Conservation (phyloP, 768 basidiomycete genomes). For the Strobilomyces echinocephalus region DNA sequence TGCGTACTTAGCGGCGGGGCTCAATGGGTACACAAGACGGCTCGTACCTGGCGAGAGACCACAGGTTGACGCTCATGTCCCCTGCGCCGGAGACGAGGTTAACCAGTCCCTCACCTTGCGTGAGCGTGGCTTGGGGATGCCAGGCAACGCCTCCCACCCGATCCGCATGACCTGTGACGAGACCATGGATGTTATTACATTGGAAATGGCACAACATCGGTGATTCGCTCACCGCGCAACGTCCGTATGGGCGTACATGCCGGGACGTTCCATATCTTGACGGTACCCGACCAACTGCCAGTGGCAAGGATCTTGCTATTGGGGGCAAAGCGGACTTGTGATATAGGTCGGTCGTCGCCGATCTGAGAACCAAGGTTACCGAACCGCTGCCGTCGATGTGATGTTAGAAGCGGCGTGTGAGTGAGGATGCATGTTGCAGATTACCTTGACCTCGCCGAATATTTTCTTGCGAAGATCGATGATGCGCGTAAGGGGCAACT, state of each 20-base stretch:
- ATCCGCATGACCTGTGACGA: slow-evolving; percentile 69
- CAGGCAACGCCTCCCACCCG: slow-evolving; percentile 94
- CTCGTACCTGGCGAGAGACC: slow-evolving; percentile 78
- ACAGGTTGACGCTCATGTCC: slow-evolving; percentile 80
- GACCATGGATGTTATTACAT: slow-evolving; percentile 7
- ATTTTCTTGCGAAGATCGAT: slow-evolving; percentile 92
- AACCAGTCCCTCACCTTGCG: slow-evolving; percentile 55
- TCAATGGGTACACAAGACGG: not conserved
- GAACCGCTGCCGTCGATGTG: slow-evolving; percentile 56
- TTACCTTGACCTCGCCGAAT: slow-evolving; percentile 84
- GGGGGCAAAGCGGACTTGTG: slow-evolving; percentile 91
- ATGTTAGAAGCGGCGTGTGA: not conserved
- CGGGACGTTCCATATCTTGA: slow-evolving; percentile 95
- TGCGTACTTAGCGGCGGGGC: slow-evolving; percentile 3
- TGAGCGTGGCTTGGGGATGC: slow-evolving; percentile 89
- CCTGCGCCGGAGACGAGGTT: slow-evolving; percentile 92
- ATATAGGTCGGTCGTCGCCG: slow-evolving; percentile 92
- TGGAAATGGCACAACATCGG: not conserved
- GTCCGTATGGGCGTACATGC: slow-evolving; percentile 75
- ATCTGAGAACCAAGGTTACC: slow-evolving; percentile 95
- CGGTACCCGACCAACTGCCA: slow-evolving; percentile 92
- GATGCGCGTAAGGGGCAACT: slow-evolving; percentile 79
- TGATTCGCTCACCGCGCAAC: slow-evolving; percentile 55
- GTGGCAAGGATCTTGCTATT: slow-evolving; percentile 86
- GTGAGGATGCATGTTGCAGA: slow-evolving; percentile 9